Conservation (phyloP, 2,329 filamentous ascomycete genomes). For the Moelleriella libera region DNA sequence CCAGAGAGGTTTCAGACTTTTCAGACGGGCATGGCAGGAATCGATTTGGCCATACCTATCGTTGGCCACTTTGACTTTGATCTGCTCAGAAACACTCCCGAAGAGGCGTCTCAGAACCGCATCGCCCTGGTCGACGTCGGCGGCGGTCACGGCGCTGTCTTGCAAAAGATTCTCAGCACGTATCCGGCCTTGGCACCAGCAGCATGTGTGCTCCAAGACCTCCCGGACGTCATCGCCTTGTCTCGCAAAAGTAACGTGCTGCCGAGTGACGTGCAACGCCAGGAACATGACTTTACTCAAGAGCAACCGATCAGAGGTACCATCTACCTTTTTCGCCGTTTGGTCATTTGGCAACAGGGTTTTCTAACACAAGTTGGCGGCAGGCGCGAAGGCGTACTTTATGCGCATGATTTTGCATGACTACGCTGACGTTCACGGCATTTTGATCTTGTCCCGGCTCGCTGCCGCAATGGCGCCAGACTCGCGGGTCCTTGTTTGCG, state of each 20-base stretch:
- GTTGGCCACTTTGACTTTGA: constrained; percentile 18
- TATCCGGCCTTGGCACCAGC: constrained; percentile 11
- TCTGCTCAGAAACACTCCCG: constrained; percentile 7
- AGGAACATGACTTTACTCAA: constrained; percentile 15
- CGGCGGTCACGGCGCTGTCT: constrained; percentile 14
- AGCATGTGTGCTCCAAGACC: constrained; percentile 13
- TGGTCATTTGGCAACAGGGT: too few species aligned
- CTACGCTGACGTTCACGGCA: constrained; percentile 13
- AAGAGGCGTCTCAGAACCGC: constrained; percentile 2
- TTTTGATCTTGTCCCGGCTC: constrained; percentile 13
- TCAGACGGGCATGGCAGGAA: constrained; percentile 16
- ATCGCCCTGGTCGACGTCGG: constrained; percentile 17
- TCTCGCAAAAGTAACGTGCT: constrained; percentile 8
- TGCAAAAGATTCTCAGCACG: constrained; percentile 15
- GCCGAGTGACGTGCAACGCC: constrained; percentile 8
- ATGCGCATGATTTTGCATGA: constrained; percentile 20
- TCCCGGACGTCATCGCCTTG: constrained; percentile 12
- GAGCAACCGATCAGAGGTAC: constrained; percentile 16
- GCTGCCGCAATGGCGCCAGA: constrained; percentile 13
- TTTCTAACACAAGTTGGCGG: not conserved
- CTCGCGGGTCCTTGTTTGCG: constrained; percentile 16
- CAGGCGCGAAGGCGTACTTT: constrained; percentile 20
- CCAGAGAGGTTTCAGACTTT: constrained; percentile 14
- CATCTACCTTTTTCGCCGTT: not conserved
- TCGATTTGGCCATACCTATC: constrained; percentile 17